Percentiles rank a stretch among this genome's conserved stretches.
Conservation (phyloP, 768 basidiomycete genomes). For the Auricularia sp. region DNA sequence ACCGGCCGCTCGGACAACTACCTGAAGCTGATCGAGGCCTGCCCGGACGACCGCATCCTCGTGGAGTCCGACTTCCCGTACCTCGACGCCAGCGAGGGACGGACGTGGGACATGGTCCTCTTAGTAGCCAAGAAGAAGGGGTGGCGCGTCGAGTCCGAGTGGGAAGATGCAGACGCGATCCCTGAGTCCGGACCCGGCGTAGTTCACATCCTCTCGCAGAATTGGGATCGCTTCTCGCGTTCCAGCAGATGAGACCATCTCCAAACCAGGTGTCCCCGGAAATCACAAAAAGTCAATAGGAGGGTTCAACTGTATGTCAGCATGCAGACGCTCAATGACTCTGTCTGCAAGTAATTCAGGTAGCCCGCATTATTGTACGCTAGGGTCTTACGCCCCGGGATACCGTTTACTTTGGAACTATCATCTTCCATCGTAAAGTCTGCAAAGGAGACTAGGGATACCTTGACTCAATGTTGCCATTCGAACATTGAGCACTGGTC, state of each 20-base stretch:
- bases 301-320: too few relatives aligned
- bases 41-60: constrained; percentile 58
- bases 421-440: too few relatives aligned
- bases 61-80: constrained; percentile 81
- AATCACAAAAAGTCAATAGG: too few relatives aligned
- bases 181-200: constrained; percentile 44
- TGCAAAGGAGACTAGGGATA: too few relatives aligned
- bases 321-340: too few relatives aligned
- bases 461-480: too few relatives aligned
- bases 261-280: neutral
- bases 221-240: constrained; percentile 51
- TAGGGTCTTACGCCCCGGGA: too few relatives aligned
- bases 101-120: constrained; percentile 70
- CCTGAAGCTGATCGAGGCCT: constrained; percentile 51
- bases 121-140: constrained; percentile 66
- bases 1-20: constrained; percentile 51
- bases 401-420: too few relatives aligned
- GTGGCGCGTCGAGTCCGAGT: constrained; percentile 62
- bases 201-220: constrained; percentile 55
- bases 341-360: too few relatives aligned
- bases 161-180: constrained; percentile 24
- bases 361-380: too few relatives aligned
- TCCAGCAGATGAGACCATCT: neutral
- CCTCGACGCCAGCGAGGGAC: constrained; percentile 42
- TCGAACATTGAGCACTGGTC: too few relatives aligned